Conservation (phyloP, 1,139 yeast genomes). For the Blastobotrys illinoisensis region DNA sequence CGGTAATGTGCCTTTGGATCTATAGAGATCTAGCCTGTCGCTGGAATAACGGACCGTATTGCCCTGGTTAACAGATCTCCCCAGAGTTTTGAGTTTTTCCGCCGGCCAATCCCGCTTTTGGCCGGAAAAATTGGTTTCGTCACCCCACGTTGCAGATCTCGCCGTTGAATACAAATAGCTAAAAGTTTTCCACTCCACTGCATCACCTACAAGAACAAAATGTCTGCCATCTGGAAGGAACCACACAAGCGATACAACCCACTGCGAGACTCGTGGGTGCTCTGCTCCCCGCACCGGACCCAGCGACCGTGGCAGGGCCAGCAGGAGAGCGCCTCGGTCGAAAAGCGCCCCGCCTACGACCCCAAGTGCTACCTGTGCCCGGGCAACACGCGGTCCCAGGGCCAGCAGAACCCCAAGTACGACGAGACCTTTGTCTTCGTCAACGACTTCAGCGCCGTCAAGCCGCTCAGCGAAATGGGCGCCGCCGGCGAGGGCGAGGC, state of each 20-base stretch:
- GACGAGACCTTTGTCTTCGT: constrained; percentile 53
- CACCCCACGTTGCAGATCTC: background rate
- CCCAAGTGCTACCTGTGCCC: constrained; percentile 71
- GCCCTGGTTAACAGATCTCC: no score
- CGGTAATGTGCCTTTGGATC: no score
- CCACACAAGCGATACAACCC: constrained; percentile 69
- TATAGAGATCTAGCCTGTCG: no score
- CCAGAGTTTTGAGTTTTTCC: background rate
- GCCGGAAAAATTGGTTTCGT: background rate
- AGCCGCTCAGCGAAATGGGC: constrained; percentile 24
- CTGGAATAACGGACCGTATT: no score
- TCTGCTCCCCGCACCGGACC: constrained; percentile 74
- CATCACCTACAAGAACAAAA: background rate
- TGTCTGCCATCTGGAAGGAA: constrained; percentile 19
- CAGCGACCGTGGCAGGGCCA: constrained; percentile 83
- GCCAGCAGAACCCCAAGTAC: constrained; percentile 52
- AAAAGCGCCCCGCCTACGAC: constrained; percentile 51
- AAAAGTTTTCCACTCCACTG: background rate
- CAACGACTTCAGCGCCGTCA: constrained; percentile 71
- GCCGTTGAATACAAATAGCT: background rate
- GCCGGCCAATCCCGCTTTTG: background rate
- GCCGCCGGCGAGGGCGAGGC: constrained; percentile 15
- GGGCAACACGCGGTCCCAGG: constrained; percentile 59
- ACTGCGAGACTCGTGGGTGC: constrained; percentile 54
- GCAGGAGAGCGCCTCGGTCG: constrained; percentile 47